Conservation (phyloP, 31 red algal species). For the Asparagopsis taxiformis region DNA sequence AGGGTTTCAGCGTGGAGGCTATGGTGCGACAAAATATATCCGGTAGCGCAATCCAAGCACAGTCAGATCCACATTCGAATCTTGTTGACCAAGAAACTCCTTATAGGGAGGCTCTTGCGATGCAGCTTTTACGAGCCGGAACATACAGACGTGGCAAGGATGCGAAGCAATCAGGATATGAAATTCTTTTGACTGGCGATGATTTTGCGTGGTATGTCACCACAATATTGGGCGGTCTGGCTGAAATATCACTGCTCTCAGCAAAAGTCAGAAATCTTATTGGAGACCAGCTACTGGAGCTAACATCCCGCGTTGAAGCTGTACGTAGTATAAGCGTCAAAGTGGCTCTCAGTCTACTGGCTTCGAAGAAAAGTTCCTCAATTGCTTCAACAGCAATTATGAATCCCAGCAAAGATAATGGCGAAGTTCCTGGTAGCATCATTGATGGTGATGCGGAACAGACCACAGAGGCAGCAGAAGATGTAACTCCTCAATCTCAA, state of each 20-base stretch:
- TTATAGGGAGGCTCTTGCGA: conserved; percentile 65
- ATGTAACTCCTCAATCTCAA: not conserved
- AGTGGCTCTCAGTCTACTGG: conserved; percentile 59
- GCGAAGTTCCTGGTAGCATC: not conserved
- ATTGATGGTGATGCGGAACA: not conserved
- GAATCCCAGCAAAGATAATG: not conserved
- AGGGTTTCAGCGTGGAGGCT: conserved; percentile 15
- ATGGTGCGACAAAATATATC: not conserved
- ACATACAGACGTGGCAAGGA: conserved; percentile 46
- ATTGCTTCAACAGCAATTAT: not conserved
- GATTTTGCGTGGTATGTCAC: conserved; percentile 92
- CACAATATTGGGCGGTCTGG: conserved; percentile 76
- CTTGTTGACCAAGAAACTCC: conserved; percentile 63
- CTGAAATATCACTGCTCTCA: conserved; percentile 68
- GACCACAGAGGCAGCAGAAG: not conserved
- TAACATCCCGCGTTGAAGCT: conserved; percentile 82
- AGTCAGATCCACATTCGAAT: conserved; percentile 4
- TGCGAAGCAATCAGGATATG: conserved; percentile 54
- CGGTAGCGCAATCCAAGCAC: not conserved
- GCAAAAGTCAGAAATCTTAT: conserved; percentile 36
- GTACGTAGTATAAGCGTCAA: conserved; percentile 64
- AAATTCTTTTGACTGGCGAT: conserved; percentile 65
- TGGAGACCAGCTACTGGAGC: conserved; percentile 80
- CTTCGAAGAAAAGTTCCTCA: conserved; percentile 2
- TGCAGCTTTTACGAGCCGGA: conserved; percentile 56